Base-by-base conservation (phyloP, 306 rosid genomes). In the Dalbergia cochinchinensis region DNA sequence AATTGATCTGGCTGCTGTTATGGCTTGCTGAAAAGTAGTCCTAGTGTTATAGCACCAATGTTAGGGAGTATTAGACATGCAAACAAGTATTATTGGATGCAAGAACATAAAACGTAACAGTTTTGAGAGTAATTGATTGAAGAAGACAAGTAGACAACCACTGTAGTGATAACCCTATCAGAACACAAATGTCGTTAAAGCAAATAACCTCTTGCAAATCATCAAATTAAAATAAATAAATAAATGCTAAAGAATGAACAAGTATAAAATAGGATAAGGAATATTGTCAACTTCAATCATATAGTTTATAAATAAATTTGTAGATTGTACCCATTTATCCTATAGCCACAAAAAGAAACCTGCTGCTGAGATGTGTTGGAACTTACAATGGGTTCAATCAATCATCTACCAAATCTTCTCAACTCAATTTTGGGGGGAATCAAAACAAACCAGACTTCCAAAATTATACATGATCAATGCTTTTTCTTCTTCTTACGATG, bases 341-440 rank as follows among this genome's bases (percentile, higher is more conserved):
- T 57, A 58, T 44, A 69, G 62, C 4, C 71, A 34, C 73, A 53
- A n/a, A 35, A 22, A 35, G 12, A 33, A 83, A 60, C 62, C 48
- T 13, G 60, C 48, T 47, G 20, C 63, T 74, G 65, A n/a, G 34
- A 44, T 64, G 9, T 34, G 61, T 65, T 67, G 69, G 33, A 68
- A 73, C 5, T 34, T 61, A 35, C 69, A 51, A 65, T 12, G 55
- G 19, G 54, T 62, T 74, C 84, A 74, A 22, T 69, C 86, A 78
- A 37, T 69, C 42, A 54, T 65, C 79, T 59, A 73, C 57, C 71
- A 57, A 65, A 74, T 66, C 84, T 72, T 70, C 45, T 51, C 60
- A 74, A 69, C 67, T 39, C 58, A 31, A 31, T 71, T 26, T 65
- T 33, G 12, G 50, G 34, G 34, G 7, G 34, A 84, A 47, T 22